Evolutionary conservation across 768 basidiomycete genomes (phyloP), one percentile per base, ranked within the genome.

Genomic region (Boletus tylopilopsis): DNA sequence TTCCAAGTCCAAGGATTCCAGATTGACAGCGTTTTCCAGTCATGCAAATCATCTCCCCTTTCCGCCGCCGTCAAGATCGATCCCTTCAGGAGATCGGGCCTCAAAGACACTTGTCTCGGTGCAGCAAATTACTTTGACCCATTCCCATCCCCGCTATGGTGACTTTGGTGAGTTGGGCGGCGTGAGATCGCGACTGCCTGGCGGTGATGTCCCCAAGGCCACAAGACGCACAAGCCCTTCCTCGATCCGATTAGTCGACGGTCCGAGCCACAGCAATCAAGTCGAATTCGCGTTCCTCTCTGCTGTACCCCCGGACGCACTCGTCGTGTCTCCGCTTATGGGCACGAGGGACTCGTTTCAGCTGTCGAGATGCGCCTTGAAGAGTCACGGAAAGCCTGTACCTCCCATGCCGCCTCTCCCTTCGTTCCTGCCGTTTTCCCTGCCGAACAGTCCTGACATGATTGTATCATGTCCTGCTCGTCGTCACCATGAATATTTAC

Each of bases 281-380:
- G 56, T 59, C 8, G 49, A 53, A 6, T 68, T 49, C 11, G 29
- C 55, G 41, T 69, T 67, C 33, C 57, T 67, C 9, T 58, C 62
- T 5, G 58, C 54, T 8, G 34, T 45, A 22, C 66, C 66, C 0
- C 64, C 60, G 25, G 18, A 47, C n/a, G 45, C 50, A 16, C 4
- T 42, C 45, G 10, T 36, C 12, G 18, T n/a, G 1, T 65, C 67
- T 11, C 65, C 66, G 22, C 50, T 65, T 11, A 54, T 47, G 47
- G 55, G 57, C 3, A 33, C 57, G 5, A 52, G 66, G 18, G 67
- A 69, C 42, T 69, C 66, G 24, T 36, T 69, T n/a, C 67, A 66
- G 49, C 34, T 67, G 5, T 54, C 60, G 1, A 57, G 46, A 36
- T 53, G 44, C 2, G 49, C 60, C 4, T 45, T 51, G 29, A 58